Evolutionary conservation across 768 basidiomycete genomes (phyloP).

Genomic region (Boletales sp.): DNA sequence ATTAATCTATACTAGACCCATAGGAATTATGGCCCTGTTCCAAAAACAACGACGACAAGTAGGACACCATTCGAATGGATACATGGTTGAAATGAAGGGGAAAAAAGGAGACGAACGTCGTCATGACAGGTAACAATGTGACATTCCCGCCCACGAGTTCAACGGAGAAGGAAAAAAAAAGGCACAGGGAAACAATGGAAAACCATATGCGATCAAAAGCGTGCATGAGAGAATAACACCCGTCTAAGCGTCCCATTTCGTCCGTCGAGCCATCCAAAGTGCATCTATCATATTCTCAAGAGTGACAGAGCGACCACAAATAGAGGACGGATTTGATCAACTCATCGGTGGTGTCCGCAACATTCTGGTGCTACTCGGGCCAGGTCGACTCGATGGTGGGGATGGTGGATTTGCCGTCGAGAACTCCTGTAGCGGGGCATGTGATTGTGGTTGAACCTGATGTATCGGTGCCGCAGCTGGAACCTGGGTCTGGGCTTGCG

Average conservation of each 20-base stretch:
- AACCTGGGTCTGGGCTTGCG: constrained; percentile 15
- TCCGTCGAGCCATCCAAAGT: constrained; percentile 12
- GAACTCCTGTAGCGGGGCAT: constrained; percentile 21
- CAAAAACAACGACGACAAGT: constrained; percentile 10
- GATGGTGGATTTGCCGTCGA: constrained; percentile 14
- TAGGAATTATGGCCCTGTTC: constrained; percentile 16
- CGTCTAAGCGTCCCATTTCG: constrained; percentile 25
- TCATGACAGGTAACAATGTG: constrained; percentile 1
- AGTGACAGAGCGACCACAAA: constrained; percentile 1
- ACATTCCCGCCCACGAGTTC: constrained; percentile 5
- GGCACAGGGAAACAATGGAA: neutral
- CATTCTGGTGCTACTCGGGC: constrained; percentile 19
- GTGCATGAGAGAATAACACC: constrained; percentile 6
- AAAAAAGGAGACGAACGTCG: neutral
- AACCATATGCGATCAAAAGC: neutral
- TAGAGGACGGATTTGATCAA: constrained; percentile 1
- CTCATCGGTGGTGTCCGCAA: constrained; percentile 16
- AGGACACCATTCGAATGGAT: constrained; percentile 11
- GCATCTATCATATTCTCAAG: constrained; percentile 20
- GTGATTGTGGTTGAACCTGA: constrained; percentile 14
- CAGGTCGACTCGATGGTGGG: constrained; percentile 22
- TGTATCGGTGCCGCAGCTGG: constrained; percentile 22
- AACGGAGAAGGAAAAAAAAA: neutral
- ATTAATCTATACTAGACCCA: constrained; percentile 28
- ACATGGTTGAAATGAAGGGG: constrained; percentile 6